A percentile compares a stretch with the other conserved stretches of the same genome.
Conservation (phyloP, 805 yeast genomes). For the Lachancea meyersii region DNA sequence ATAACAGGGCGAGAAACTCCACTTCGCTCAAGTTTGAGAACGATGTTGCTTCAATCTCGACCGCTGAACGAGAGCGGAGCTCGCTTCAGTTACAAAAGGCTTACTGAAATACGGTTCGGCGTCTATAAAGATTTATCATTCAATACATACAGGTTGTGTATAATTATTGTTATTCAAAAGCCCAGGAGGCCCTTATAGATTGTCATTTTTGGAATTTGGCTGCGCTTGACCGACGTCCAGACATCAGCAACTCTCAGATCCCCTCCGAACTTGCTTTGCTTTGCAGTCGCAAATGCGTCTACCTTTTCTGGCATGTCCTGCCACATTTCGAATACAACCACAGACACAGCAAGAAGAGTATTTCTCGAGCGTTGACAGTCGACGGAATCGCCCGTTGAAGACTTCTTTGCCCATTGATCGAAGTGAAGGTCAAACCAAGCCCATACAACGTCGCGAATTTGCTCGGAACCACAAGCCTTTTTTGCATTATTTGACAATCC, state of each 20-base stretch:
- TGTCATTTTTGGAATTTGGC: slow-evolving; percentile 11
- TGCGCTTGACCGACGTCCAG: slow-evolving; percentile 16
- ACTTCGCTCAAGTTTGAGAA: neutral
- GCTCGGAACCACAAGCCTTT: slow-evolving; percentile 8
- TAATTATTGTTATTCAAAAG: slow-evolving; percentile 3
- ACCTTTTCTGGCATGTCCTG: slow-evolving; percentile 24
- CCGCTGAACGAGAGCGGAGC: neutral
- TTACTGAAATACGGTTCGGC: neutral
- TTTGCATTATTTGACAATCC: slow-evolving; percentile 43
- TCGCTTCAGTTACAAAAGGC: neutral
- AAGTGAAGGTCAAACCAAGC: slow-evolving; percentile 52
- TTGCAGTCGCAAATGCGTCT: slow-evolving; percentile 32
- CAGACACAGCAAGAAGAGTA: slow-evolving; percentile 38
- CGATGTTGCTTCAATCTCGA: neutral
- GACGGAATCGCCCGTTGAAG: slow-evolving; percentile 41
- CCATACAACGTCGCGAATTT: slow-evolving; percentile 38
- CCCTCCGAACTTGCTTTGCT: slow-evolving; percentile 30
- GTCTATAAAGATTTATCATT: neutral
- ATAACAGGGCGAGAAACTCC: neutral
- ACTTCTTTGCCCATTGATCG: slow-evolving; percentile 45
- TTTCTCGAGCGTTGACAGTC: slow-evolving; percentile 42
- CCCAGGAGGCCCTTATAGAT: slow-evolving; percentile 14
- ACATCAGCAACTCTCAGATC: slow-evolving; percentile 20
- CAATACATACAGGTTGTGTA: neutral
- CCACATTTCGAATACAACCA: slow-evolving; percentile 33